Evolutionary conservation across 768 basidiomycete species (phyloP), one percentile per base, ranked within the genome.

Genomic region (Gymnopilus junonius): DNA sequence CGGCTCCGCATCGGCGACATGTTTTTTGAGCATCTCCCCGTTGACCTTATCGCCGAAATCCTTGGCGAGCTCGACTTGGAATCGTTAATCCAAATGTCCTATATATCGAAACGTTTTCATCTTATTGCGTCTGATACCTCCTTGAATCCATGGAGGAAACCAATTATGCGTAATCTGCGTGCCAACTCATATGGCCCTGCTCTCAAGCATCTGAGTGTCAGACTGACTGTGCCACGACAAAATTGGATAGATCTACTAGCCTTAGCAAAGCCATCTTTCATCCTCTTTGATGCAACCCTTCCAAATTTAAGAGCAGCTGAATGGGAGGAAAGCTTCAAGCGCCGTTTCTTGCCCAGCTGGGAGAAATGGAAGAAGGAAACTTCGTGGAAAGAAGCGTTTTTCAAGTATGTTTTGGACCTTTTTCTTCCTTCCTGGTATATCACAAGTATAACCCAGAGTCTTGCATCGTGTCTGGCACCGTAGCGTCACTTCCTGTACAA

Each of bases 311-410:
- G 75, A 65, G 78, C 85, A 12, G 67, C 73, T 1, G 88, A 93
- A 63, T 94, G 92, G 92, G 86, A 91, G 67, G 90, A 92, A 61
- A 86, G 85, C 63, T 93, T 92, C 69, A 80, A 76, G 54, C 79
- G 86, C 60, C 78, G 93, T 42, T 94, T 92, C 75, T 75, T 92
- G 12, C 92, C 92, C 6, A 84, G 89, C n/a, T 93, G 91, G 90
- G 69, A 69, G 29, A 90, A 83, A 73, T 87, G 87, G 85, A 89
- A 85, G 73, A 87, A 83, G 66, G 86, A 87, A 46, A 73, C 70
- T 29, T 69, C 80, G 3, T 93, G 93, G 91, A 87, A 83, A 70
- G 84, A 83, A 69, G 78, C 83, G 0, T 94, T 86, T 70, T 70
- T 87, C 62, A 91, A 85, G 92, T 92, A 45, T 62, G 83, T 79